Evolutionary conservation across 352 stramenopile species (phyloP).

Genomic region (Phytophthora uliginosa): DNA sequence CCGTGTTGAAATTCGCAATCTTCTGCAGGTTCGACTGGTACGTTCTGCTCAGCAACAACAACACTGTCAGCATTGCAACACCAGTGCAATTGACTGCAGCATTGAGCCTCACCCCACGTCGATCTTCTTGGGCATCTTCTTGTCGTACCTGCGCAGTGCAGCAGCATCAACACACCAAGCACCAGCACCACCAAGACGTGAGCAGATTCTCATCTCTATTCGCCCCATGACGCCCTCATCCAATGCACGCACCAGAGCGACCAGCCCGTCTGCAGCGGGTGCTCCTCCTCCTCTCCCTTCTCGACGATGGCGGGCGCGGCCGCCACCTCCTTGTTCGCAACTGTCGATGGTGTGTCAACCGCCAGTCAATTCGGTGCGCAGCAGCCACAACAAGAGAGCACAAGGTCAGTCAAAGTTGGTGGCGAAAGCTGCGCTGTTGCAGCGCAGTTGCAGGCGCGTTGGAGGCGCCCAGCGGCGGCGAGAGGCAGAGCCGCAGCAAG

Average conservation of each 20-base stretch:
- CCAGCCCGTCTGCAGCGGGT: slow-evolving; percentile 91
- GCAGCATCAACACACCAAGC: slow-evolving; percentile 16
- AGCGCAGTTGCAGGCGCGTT: background rate
- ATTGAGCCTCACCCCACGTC: slow-evolving; percentile 75
- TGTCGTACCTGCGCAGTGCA: slow-evolving; percentile 88
- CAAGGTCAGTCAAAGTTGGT: slow-evolving; percentile 18
- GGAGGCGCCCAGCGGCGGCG: background rate
- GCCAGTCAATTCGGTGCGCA: background rate
- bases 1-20: slow-evolving; percentile 91
- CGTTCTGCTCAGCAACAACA: slow-evolving; percentile 21
- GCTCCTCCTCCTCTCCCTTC: slow-evolving; percentile 66
- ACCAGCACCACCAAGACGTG: background rate
- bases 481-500: slow-evolving; percentile 9
- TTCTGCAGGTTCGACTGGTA: slow-evolving; percentile 82
- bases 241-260: slow-evolving; percentile 79
- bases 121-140: slow-evolving; percentile 94
- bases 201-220: background rate
- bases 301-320: slow-evolving; percentile 30
- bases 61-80: background rate
- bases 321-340: slow-evolving; percentile 39
- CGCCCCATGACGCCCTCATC: background rate
- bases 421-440: slow-evolving; percentile 1
- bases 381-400: slow-evolving; percentile 8
- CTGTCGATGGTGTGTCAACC: slow-evolving; percentile 24
- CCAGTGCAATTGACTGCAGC: background rate